Evolutionary conservation across 805 yeast species (phyloP).

Genomic region (Myxozyma lipomycoides): DNA sequence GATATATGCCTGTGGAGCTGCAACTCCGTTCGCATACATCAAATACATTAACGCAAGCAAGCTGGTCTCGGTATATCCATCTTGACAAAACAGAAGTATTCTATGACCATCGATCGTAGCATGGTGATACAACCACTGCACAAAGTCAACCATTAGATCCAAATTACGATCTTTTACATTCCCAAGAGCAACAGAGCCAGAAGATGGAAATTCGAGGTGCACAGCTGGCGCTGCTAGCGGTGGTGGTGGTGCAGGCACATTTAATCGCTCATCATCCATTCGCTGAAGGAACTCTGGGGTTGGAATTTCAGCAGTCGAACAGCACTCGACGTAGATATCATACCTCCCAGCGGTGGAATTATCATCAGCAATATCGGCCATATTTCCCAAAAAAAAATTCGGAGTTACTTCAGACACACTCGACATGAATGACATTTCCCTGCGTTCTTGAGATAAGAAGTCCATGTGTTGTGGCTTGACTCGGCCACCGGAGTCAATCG

Average conservation of each 20-base stretch:
- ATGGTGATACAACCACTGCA: slow-evolving; percentile 55
- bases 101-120: slow-evolving; percentile 28
- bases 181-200: slow-evolving; percentile 78
- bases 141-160: slow-evolving; percentile 59
- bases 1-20: slow-evolving; percentile 61
- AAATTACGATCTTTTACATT: slow-evolving; percentile 61
- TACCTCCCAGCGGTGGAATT: slow-evolving; percentile 7
- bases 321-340: slow-evolving; percentile 39
- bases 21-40: slow-evolving; percentile 61
- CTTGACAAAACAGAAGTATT: slow-evolving; percentile 69
- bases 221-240: slow-evolving; percentile 10
- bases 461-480: slow-evolving; percentile 41
- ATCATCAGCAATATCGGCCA: slow-evolving; percentile 50
- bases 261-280: slow-evolving; percentile 17
- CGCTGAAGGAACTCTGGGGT: slow-evolving; percentile 7
- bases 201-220: slow-evolving; percentile 60
- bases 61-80: slow-evolving; percentile 90
- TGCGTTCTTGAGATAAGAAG: slow-evolving; percentile 64
- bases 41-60: slow-evolving; percentile 66
- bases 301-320: slow-evolving; percentile 30
- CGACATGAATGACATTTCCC: slow-evolving; percentile 82
- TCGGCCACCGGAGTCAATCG: slow-evolving; percentile 23
- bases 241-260: neutral
- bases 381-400: slow-evolving; percentile 78
- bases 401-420: slow-evolving; percentile 58